Percentiles rank a stretch among this genome's conserved stretches.
phyloP scores from a whole-genome alignment of 257 asterid genomes.

The Ilex aquifolium region DNA sequence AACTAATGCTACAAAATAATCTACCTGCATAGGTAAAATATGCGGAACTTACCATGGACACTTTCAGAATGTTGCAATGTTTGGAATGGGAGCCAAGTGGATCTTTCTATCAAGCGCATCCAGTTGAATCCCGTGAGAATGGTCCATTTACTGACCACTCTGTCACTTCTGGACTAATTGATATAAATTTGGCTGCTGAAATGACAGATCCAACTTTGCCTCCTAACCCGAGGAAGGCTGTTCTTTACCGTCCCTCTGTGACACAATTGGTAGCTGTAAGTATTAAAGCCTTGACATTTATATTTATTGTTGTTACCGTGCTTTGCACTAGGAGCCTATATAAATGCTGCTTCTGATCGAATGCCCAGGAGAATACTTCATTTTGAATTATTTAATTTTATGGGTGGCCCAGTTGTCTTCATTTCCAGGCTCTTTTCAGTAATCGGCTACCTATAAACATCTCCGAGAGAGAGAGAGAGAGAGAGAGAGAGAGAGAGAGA shows the following conservation, averaged over 20 bases:
- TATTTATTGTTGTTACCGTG: not conserved
- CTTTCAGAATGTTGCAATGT: slow-evolving; percentile 93
- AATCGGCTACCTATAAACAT: too few relatives aligned
- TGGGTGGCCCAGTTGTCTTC: too few relatives aligned
- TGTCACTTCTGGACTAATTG: slow-evolving; percentile 79
- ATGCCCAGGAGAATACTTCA: not conserved
- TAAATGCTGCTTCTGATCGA: slow-evolving; percentile 16
- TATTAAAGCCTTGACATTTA: slow-evolving; percentile 17
- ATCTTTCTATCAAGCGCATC: slow-evolving; percentile 60
- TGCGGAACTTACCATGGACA: slow-evolving; percentile 88
- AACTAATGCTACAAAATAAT: slow-evolving; percentile 7
- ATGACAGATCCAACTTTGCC: slow-evolving; percentile 92
- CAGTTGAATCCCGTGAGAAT: slow-evolving; percentile 55
- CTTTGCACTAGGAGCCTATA: not conserved
- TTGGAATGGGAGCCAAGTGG: slow-evolving; percentile 99
- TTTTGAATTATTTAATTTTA: too few relatives aligned
- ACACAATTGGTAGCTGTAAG: slow-evolving; percentile 88
- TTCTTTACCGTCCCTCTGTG: slow-evolving; percentile 78
- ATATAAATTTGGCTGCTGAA: slow-evolving; percentile 74
- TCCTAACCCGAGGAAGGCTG: slow-evolving; percentile 88
- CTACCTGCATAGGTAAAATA: slow-evolving; percentile 54
- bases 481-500: too few relatives aligned
- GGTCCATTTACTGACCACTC: slow-evolving; percentile 61
- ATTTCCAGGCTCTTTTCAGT: too few relatives aligned
- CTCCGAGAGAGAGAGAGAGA: too few relatives aligned